Evolutionary conservation across 1,284 basidiomycete genomes (phyloP), one percentile per base, ranked within the genome.

Genomic region (Cryptococcus hybrid): DNA sequence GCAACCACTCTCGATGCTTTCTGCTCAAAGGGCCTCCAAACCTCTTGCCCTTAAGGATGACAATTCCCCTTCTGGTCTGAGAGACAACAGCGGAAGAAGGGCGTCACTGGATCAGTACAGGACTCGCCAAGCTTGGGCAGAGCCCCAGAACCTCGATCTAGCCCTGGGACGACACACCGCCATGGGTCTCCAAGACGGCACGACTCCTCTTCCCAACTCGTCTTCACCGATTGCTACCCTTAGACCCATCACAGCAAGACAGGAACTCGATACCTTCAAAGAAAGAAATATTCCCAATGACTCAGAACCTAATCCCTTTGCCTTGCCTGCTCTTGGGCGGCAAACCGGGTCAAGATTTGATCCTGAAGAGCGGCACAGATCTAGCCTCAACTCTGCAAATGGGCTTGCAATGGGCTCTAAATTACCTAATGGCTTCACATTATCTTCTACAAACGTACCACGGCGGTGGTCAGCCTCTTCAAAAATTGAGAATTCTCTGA

Each of bases 271-370:
- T 24, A 50, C 54, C 15, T 61, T 66, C 30, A 62, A 61, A 52
- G 51, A 58, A 43, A 30, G 30, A 4, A 4, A 30, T 30, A 15
- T 30, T 8, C 36, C n/a, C 15, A 43, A 50, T 2, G 51, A 48
- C 3, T 43, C 47, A 8, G 38, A 52, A 11, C 59, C 67, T 1
- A 76, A 78, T 54, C 72, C 75, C 1, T 78, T 78, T 55, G 71
- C 76, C 30, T 47, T 76, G 4, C 71, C 75, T 18, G 65, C 71
- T 34, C 75, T 73, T 6, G 66, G 69, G 0, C 60, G 67, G 3
- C 65, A 66, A 34, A 46, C 69, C 24, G 66, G 70, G 2, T 73
- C 71, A 0, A 55, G 71, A 1, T 77, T 76, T 58, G 74, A 76
- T 55, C 76, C 77, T 0, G 55, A 65, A 24, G 55, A 56, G 34